Evolutionary conservation across 257 asterid species (phyloP).

Genomic region (Paulownia fortunei): DNA sequence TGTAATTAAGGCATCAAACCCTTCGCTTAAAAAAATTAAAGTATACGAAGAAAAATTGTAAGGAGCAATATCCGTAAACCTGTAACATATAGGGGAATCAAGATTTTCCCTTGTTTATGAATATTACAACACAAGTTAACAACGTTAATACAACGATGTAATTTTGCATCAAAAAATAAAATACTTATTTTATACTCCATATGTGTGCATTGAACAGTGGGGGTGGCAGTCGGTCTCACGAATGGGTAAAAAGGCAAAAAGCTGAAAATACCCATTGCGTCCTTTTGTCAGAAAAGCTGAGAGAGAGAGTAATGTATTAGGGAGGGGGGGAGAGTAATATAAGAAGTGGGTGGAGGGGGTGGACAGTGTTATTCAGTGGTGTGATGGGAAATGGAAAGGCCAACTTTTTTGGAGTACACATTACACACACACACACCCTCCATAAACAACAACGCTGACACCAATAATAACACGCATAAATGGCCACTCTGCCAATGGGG

Average conservation of each 20-base stretch:
- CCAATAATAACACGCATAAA: slow-evolving; percentile 53
- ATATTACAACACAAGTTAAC: no score
- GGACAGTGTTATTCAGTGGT: neutral
- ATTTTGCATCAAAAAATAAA: no score
- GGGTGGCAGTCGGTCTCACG: slow-evolving; percentile 33
- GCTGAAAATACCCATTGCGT: slow-evolving; percentile 39
- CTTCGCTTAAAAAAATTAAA: no score
- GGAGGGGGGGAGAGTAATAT: neutral
- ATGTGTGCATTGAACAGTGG: slow-evolving; percentile 1
- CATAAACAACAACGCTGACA: slow-evolving; percentile 35
- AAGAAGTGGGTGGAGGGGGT: neutral
- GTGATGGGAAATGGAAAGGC: slow-evolving; percentile 24
- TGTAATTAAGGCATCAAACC: no score
- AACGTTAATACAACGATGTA: no score
- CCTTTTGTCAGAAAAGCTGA: slow-evolving; percentile 29
- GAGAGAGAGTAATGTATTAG: neutral
- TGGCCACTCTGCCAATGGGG: slow-evolving; percentile 55
- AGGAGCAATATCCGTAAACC: no score
- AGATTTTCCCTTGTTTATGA: no score
- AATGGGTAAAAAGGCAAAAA: slow-evolving; percentile 35
- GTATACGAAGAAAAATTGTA: no score
- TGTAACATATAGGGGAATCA: no score
- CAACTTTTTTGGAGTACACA: slow-evolving; percentile 36
- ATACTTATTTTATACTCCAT: no score
- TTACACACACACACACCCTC: slow-evolving; percentile 35